phyloP scores from a whole-genome alignment of 345 rosid species.

The Ceriops zippeliana region DNA sequence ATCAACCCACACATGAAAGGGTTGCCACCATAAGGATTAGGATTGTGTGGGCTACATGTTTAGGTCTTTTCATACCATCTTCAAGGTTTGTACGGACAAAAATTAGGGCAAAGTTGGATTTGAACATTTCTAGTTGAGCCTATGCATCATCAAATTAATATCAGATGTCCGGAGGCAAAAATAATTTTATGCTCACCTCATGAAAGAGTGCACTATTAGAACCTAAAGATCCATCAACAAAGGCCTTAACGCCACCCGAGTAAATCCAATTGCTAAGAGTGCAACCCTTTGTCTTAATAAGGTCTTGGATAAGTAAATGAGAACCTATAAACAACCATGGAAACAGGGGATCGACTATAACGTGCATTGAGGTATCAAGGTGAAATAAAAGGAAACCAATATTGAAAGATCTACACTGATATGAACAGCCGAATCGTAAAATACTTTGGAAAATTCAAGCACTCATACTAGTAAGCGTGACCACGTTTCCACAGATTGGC shows the following conservation, averaged over 20 bases:
- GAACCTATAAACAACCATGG: slow-evolving; percentile 4
- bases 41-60: too few relatives aligned
- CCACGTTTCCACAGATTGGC: slow-evolving; percentile 48
- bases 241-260: slow-evolving; percentile 90
- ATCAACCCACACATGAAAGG: too few relatives aligned
- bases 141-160: neutral
- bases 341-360: neutral
- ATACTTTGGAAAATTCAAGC: neutral
- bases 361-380: neutral
- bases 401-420: neutral
- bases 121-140: too few relatives aligned
- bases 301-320: slow-evolving; percentile 38
- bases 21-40: too few relatives aligned
- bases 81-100: too few relatives aligned
- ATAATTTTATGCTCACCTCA: slow-evolving; percentile 48
- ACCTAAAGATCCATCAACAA: slow-evolving; percentile 88
- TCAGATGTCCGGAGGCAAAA: neutral
- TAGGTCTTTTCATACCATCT: too few relatives aligned
- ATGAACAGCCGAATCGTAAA: neutral
- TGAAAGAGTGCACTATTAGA: slow-evolving; percentile 83
- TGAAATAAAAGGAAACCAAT: neutral
- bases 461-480: slow-evolving; percentile 57
- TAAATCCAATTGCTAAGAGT: slow-evolving; percentile 66
- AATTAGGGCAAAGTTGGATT: too few relatives aligned
- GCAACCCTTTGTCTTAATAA: slow-evolving; percentile 45